phyloP scores from a whole-genome alignment of 2,329 filamentous ascomycete species.

The Leptographium flavum region DNA sequence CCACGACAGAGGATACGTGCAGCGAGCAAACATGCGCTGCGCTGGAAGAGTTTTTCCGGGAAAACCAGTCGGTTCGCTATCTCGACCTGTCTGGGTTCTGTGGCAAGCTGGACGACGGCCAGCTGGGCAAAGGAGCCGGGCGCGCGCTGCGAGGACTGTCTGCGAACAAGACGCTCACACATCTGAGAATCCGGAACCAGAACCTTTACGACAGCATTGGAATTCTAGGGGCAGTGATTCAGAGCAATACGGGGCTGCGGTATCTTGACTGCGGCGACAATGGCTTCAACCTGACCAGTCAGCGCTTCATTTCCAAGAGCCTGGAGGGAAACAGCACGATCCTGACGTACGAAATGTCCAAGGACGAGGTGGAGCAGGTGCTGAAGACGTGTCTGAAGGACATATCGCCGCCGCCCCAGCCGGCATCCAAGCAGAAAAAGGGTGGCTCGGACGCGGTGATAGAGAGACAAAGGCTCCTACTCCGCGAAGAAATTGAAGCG shows the following conservation, averaged over 20 bases:
- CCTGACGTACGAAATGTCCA: conserved; percentile 24
- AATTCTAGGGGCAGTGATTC: conserved; percentile 34
- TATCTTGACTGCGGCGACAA: conserved; percentile 42
- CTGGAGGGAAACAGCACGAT: conserved; percentile 28
- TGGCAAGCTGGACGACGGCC: conserved; percentile 42
- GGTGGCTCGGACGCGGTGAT: conserved; percentile 9
- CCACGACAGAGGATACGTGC: conserved; percentile 16
- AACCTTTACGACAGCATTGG: conserved; percentile 39
- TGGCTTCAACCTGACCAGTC: conserved; percentile 36
- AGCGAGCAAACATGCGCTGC: conserved; percentile 32
- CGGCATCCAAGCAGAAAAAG: conserved; percentile 6
- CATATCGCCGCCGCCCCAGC: conserved; percentile 3
- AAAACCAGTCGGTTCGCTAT: conserved; percentile 34
- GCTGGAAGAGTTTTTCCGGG: conserved; percentile 34
- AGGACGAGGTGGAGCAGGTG: conserved; percentile 15
- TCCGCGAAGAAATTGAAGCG: conserved; percentile 10
- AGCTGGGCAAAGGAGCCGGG: conserved; percentile 38
- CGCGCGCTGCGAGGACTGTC: conserved; percentile 24
- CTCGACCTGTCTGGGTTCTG: conserved; percentile 43
- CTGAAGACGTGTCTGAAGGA: conserved; percentile 12
- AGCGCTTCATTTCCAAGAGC: conserved; percentile 30
- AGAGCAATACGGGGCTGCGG: conserved; percentile 31
- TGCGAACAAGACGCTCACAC: conserved; percentile 20
- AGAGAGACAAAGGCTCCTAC: conserved; percentile 11
- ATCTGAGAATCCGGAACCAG: conserved; percentile 42